These are phyloP conservation scores for Coelastrella sp. DNA, from an alignment of 139 green algal species.

Conservation along the genomic window DNA sequence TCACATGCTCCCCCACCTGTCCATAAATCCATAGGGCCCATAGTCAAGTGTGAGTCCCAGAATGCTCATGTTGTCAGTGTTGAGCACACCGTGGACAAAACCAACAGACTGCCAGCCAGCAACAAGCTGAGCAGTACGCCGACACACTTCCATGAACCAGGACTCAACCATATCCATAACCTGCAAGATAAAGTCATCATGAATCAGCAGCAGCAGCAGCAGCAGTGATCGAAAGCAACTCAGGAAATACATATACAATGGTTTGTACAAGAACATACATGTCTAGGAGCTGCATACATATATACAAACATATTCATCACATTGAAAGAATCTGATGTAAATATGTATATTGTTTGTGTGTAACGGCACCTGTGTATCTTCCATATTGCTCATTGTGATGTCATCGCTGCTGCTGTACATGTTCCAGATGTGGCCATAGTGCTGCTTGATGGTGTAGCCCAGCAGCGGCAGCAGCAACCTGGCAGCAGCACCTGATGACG, in stretches of 20 bases:
- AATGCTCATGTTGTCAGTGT: constrained; percentile 83
- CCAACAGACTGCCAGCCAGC: constrained; percentile 70
- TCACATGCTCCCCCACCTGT: constrained; percentile 24
- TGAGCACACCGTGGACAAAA: constrained; percentile 73
- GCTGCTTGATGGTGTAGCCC: constrained; percentile 56
- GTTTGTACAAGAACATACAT: no score
- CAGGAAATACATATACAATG: background rate
- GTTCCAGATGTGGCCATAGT: constrained; percentile 63
- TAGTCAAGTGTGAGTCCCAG: constrained; percentile 75
- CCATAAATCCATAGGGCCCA: constrained; percentile 48
- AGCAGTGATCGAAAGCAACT: background rate
- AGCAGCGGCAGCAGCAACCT: constrained; percentile 62
- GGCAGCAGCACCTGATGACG: constrained; percentile 50
- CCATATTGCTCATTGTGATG: background rate
- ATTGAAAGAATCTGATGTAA: no score
- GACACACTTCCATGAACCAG: constrained; percentile 59
- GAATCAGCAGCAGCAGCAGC: constrained; percentile 10
- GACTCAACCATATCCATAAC: constrained; percentile 53
- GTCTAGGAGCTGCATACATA: no score
- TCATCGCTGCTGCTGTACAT: constrained; percentile 33
- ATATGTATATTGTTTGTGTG: no score
- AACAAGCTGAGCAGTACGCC: constrained; percentile 60
- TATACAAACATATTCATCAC: no score
- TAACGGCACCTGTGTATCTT: background rate
- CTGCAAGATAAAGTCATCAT: constrained; percentile 13